These are phyloP conservation scores for Ogataea paradorogensis DNA, from an alignment of 805 yeast species.

Conservation along the genomic window DNA sequence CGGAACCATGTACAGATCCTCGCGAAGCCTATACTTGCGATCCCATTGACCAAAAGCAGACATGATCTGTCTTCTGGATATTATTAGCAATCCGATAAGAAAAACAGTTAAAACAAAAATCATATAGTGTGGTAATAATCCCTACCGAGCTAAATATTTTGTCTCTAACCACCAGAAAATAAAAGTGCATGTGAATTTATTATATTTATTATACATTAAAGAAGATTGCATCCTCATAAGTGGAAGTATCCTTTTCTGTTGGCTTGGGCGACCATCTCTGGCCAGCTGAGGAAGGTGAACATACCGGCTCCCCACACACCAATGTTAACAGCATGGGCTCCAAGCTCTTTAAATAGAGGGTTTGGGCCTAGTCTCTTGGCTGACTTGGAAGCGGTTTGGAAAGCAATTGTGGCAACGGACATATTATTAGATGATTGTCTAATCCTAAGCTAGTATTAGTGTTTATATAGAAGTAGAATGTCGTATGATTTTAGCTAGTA, in stretches of 20 bases:
- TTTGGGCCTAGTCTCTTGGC: slow-evolving; percentile 33
- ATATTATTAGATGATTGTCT: slow-evolving; percentile 2
- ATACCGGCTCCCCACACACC: slow-evolving; percentile 29
- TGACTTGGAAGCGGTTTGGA: slow-evolving; percentile 18
- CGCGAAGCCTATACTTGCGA: slow-evolving; percentile 42
- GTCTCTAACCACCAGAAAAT: no score
- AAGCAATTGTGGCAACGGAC: slow-evolving; percentile 20
- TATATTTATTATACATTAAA: no score
- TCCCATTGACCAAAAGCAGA: slow-evolving; percentile 27
- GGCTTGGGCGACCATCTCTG: slow-evolving; percentile 18
- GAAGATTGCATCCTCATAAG: slow-evolving; percentile 13
- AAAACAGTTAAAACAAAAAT: background rate
- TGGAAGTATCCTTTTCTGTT: slow-evolving; percentile 30
- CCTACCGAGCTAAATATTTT: no score
- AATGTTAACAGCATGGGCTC: slow-evolving; percentile 26
- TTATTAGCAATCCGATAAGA: background rate
- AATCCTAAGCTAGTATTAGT: background rate
- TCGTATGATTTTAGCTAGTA: slow-evolving; percentile 10
- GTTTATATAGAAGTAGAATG: slow-evolving; percentile 3
- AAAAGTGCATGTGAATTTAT: background rate
- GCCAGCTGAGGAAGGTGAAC: slow-evolving; percentile 32
- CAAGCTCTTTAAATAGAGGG: slow-evolving; percentile 26
- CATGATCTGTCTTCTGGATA: background rate
- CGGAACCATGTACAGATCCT: slow-evolving; percentile 53
- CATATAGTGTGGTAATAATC: background rate